These are phyloP conservation scores for Diaporthe humulicola DNA, from an alignment of 2,329 filamentous ascomycete species.

Conservation along the genomic window DNA sequence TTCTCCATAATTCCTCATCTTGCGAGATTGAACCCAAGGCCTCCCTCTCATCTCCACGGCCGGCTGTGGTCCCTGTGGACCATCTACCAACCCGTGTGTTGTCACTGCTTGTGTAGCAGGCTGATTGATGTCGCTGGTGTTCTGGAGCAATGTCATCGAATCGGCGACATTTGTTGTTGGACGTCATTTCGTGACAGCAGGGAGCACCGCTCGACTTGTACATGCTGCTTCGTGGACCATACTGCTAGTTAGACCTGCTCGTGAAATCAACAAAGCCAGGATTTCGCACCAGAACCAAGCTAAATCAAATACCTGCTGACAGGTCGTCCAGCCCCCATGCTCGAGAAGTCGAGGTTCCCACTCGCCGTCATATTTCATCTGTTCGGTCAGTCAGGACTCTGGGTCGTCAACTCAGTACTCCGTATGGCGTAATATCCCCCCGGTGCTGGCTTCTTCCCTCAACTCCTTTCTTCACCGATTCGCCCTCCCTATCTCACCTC, in stretches of 20 bases:
- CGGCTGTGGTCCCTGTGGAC: background rate
- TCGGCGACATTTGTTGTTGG: constrained; percentile 2
- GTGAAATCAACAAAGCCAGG: background rate
- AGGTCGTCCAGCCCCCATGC: constrained; percentile 1
- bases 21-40: constrained; percentile 20
- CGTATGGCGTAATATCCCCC: background rate
- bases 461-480: background rate
- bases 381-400: background rate
- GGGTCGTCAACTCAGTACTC: background rate
- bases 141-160: background rate
- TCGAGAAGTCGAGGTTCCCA: background rate
- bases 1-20: constrained; percentile 29
- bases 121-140: background rate
- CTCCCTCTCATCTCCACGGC: constrained; percentile 32
- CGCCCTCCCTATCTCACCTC: constrained; percentile 16
- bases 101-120: constrained; percentile 19
- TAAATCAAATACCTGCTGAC: background rate
- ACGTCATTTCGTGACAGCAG: constrained; percentile 15
- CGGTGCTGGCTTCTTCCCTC: constrained; percentile 11
- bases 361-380: background rate
- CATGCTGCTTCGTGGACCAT: background rate
- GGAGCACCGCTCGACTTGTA: constrained; percentile 1
- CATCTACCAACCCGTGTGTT: background rate
- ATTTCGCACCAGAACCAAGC: background rate
- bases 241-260: background rate